Base-by-base conservation (phyloP, 2,329 filamentous ascomycete genomes). In the Elsinoe necatrix region DNA sequence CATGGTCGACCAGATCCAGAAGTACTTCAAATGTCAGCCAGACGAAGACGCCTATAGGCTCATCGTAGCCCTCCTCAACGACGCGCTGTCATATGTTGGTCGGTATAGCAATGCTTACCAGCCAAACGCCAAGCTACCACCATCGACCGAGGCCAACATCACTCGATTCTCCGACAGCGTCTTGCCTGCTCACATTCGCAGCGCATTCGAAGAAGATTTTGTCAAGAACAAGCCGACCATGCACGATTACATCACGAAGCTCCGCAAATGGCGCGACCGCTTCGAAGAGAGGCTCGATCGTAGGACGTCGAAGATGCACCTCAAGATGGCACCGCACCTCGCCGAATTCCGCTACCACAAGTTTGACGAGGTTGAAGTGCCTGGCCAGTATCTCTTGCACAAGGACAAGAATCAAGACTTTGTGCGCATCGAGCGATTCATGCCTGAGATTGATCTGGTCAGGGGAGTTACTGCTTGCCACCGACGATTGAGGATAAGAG, bases 361-460 rank as follows among this genome's bases (percentile, higher is more conserved):
- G 71, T 96, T 98, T 63, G 93, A 99, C 67, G 95, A 98, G 65
- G 92, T 99, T 11, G 93, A 99, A 72, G 84, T 99, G 34, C 95
- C 95, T 2, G 93, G 93, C 0, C 93, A 99, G 69, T 99, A 99
- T 70, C 76, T 96, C 61, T 85, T 95, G 68, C 93, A 96, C 74
- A 95, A 93, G 71, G 95, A 99, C 66, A 98, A 97, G 80, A 98
- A 98, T 70, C 90, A 95, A 65, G 93, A 98, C 70, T 98, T 99
- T 68, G 86, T 98, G 62, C 86, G 91, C 45, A 97, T 98, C 62
- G 95, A 98, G 70, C 86, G 92, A 21, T 98, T 98, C 81, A 74
- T 98, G 64, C 91, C 95, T 8, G 88, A 93, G 62, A 90, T 99
- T 18, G 92, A 98, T 64, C 79, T 97, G 54, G 88, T 98, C 41